These are phyloP conservation scores for Coemansia sp. DNA, from an alignment of 192 early-diverging fungal genomes.

Conservation along the genomic window DNA sequence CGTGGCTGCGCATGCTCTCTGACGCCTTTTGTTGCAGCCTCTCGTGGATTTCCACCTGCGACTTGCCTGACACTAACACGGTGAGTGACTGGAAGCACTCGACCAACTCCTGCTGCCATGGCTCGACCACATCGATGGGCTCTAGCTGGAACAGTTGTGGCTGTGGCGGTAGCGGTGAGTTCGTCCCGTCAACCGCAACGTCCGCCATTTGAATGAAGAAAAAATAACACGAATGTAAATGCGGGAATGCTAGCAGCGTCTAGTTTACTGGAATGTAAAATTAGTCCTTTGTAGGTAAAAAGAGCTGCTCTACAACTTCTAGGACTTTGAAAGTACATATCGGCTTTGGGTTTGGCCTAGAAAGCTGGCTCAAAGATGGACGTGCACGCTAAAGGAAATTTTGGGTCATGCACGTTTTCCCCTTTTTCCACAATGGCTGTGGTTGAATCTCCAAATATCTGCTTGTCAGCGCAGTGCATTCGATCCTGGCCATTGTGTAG, in stretches of 20 bases:
- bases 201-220: neutral
- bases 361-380: neutral
- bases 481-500: neutral
- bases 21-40: slow-evolving; percentile 58
- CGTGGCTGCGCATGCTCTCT: slow-evolving; percentile 52
- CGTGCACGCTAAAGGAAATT: neutral
- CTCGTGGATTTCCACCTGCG: slow-evolving; percentile 62
- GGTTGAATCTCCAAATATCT: neutral
- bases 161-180: slow-evolving; percentile 16
- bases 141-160: slow-evolving; percentile 52
- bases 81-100: slow-evolving; percentile 23
- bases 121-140: slow-evolving; percentile 50
- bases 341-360: too few species aligned
- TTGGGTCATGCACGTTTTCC: neutral
- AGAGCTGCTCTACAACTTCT: too few species aligned
- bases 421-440: neutral
- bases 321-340: too few species aligned
- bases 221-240: neutral
- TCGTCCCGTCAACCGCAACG: slow-evolving; percentile 2
- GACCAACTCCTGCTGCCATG: slow-evolving; percentile 53
- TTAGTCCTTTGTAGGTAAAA: too few species aligned
- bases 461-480: neutral
- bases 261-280: too few species aligned
- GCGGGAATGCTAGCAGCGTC: too few species aligned
- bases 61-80: slow-evolving; percentile 35